Conservation (phyloP, 345 rosid genomes). For the Firmiana major region DNA sequence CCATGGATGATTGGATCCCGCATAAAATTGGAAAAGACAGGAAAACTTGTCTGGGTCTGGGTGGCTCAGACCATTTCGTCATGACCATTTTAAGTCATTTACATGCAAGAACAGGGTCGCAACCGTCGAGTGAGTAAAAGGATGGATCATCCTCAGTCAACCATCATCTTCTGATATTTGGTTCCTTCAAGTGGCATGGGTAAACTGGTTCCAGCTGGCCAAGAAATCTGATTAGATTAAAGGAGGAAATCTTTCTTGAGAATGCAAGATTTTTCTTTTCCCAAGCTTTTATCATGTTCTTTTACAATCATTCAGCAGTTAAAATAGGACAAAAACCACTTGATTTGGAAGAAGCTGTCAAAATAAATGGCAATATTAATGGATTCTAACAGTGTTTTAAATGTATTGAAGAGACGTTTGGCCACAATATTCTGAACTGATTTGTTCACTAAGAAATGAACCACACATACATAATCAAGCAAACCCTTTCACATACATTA, state of each 20-base stretch:
- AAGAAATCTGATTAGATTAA: neutral
- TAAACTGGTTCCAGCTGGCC: constrained; percentile 3
- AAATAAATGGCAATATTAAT: neutral
- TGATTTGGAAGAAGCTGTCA: neutral
- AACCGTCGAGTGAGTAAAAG: neutral
- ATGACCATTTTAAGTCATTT: neutral
- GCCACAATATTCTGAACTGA: neutral
- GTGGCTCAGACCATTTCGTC: neutral
- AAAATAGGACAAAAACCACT: constrained; percentile 6
- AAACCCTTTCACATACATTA: neutral
- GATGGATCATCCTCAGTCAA: too few species aligned
- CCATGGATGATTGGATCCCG: neutral
- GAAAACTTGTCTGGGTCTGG: neutral
- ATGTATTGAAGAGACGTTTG: neutral
- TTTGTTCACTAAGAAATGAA: neutral
- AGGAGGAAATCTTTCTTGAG: neutral
- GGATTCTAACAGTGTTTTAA: neutral
- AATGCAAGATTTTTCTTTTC: neutral
- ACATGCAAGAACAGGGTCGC: neutral
- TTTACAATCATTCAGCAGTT: constrained; percentile 4
- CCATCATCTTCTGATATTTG: neutral
- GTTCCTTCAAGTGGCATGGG: neutral
- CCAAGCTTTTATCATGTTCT: neutral
- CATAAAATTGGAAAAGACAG: too few species aligned
- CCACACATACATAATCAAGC: neutral